Conservation (phyloP, 1,284 basidiomycete genomes). For the Psilocybe mexicana region DNA sequence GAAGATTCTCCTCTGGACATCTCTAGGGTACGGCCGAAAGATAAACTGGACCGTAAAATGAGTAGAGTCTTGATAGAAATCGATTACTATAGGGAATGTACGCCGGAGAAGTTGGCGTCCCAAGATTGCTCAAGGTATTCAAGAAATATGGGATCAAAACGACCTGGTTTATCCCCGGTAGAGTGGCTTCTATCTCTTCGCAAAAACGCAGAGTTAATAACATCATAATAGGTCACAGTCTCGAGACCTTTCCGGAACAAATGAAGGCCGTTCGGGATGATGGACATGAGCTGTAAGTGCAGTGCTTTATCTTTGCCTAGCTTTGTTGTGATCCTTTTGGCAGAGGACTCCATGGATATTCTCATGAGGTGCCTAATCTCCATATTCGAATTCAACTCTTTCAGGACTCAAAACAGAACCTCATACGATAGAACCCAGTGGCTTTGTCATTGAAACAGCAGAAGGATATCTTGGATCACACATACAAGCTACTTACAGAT, state of each 20-base stretch:
- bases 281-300: slow-evolving; percentile 63
- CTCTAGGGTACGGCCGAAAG: slow-evolving; percentile 41
- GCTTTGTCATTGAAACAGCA: slow-evolving; percentile 69
- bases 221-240: slow-evolving; percentile 51
- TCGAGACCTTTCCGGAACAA: slow-evolving; percentile 70
- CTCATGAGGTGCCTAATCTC: slow-evolving; percentile 53
- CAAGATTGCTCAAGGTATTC: slow-evolving; percentile 70
- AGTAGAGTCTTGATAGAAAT: not conserved
- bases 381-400: not conserved
- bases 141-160: slow-evolving; percentile 68
- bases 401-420: not conserved
- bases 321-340: not conserved
- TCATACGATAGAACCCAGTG: slow-evolving; percentile 53
- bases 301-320: not conserved
- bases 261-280: slow-evolving; percentile 67
- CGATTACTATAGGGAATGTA: slow-evolving; percentile 53
- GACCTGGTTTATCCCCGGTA: slow-evolving; percentile 74
- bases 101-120: slow-evolving; percentile 73
- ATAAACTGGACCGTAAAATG: too few relatives aligned
- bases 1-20: slow-evolving; percentile 69
- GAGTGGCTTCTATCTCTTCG: slow-evolving; percentile 3
- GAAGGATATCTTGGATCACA: slow-evolving; percentile 70
- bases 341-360: slow-evolving; percentile 74
- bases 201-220: not conserved
- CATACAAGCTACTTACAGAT: slow-evolving; percentile 62